phyloP scores from a whole-genome alignment of 1,284 basidiomycete species.

The Austroboletus olivaceoglutinosus region DNA sequence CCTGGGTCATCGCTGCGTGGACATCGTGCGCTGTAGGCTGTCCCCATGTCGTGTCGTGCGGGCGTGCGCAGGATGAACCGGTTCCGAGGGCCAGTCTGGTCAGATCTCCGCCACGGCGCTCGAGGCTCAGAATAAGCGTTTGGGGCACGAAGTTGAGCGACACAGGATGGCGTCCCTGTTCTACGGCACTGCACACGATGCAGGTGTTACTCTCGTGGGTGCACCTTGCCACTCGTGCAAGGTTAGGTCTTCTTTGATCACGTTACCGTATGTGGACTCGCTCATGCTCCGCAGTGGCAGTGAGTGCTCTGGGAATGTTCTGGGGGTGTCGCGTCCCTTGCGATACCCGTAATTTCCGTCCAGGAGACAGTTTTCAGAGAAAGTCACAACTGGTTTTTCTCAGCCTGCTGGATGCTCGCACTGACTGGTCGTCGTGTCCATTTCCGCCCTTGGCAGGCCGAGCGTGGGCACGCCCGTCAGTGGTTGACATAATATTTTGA shows the following conservation, averaged over 20 bases:
- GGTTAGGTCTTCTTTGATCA: conserved; percentile 9
- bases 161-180: conserved; percentile 5
- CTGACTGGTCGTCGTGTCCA: conserved; percentile 6
- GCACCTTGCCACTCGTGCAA: conserved; percentile 25
- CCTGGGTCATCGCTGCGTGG: conserved; percentile 9
- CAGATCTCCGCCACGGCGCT: conserved; percentile 18
- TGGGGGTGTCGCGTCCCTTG: conserved; percentile 19
- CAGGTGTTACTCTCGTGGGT: conserved; percentile 8
- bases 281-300: background rate
- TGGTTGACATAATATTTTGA: background rate
- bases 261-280: conserved; percentile 7
- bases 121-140: conserved; percentile 9
- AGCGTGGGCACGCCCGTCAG: background rate
- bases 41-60: conserved; percentile 4
- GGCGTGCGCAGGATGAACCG: conserved; percentile 15
- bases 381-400: conserved; percentile 1
- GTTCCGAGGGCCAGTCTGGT: conserved; percentile 23
- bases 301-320: background rate
- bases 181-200: conserved; percentile 7
- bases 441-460: conserved; percentile 13
- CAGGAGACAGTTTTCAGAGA: conserved; percentile 2
- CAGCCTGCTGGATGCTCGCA: conserved; percentile 1
- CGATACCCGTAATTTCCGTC: conserved; percentile 27
- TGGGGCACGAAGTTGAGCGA: conserved; percentile 7
- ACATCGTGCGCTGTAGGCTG: conserved; percentile 2